Percentiles rank a stretch among this genome's conserved stretches.
phyloP scores from a whole-genome alignment of 805 yeast genomes.

The Metschnikowia dekortorum region DNA sequence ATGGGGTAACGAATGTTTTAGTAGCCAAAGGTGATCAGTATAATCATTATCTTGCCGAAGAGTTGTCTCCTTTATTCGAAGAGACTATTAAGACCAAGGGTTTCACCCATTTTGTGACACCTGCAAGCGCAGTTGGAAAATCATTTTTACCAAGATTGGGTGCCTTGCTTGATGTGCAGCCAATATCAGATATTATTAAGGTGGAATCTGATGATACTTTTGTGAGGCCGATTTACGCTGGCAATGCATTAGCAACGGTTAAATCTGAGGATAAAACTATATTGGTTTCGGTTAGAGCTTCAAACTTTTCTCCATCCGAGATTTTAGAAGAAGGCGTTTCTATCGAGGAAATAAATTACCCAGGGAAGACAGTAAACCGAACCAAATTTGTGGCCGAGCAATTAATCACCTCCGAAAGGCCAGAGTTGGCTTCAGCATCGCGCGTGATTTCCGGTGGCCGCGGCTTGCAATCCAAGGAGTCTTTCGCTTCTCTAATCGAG shows the following conservation, averaged over 20 bases:
- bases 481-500: constrained; percentile 67
- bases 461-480: constrained; percentile 85
- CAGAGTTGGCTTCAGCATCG: constrained; percentile 82
- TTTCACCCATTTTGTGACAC: constrained; percentile 68
- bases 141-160: constrained; percentile 82
- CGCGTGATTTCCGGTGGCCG: constrained; percentile 90
- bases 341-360: constrained; percentile 44
- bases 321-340: constrained; percentile 30
- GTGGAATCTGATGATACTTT: constrained; percentile 68
- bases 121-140: constrained; percentile 87
- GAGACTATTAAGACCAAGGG: constrained; percentile 41
- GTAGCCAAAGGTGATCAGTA: constrained; percentile 56
- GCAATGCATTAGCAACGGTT: constrained; percentile 85
- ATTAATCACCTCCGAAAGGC: constrained; percentile 74
- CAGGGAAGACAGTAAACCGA: constrained; percentile 34
- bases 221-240: constrained; percentile 93
- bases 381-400: constrained; percentile 73
- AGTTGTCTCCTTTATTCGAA: constrained; percentile 62
- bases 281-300: constrained; percentile 74
- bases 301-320: constrained; percentile 61
- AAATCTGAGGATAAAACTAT: constrained; percentile 61
- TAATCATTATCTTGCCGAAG: constrained; percentile 75
- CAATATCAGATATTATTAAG: constrained; percentile 74
- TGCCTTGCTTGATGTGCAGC: constrained; percentile 82
- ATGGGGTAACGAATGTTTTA: constrained; percentile 51